These are phyloP conservation scores for Artemisia annua DNA, from an alignment of 129 eudicot genomes.

Conservation along the genomic window DNA sequence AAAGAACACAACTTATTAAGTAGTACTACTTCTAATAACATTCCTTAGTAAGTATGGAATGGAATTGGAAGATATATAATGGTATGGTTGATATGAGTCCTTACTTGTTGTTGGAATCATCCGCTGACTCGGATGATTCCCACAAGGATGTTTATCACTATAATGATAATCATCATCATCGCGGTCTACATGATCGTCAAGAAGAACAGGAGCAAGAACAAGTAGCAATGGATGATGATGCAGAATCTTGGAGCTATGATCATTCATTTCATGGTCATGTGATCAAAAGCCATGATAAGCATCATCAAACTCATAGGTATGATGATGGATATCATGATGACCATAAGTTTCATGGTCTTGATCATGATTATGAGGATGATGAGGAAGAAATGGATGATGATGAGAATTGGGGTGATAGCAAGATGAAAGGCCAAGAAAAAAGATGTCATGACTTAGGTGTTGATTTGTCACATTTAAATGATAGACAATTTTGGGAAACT, in stretches of 20 bases:
- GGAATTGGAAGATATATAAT: slow-evolving; percentile 32
- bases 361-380: neutral
- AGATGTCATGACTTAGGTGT: slow-evolving; percentile 24
- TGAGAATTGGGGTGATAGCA: slow-evolving; percentile 34
- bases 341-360: neutral
- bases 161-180: neutral
- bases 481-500: slow-evolving; percentile 36
- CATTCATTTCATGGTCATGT: slow-evolving; percentile 25
- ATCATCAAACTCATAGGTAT: slow-evolving; percentile 23
- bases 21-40: too few relatives aligned
- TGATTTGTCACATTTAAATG: slow-evolving; percentile 34
- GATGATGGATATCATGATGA: slow-evolving; percentile 1
- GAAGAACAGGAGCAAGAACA: neutral
- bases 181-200: too few relatives aligned
- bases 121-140: slow-evolving; percentile 41
- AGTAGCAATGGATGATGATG: slow-evolving; percentile 32
- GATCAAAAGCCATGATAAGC: neutral
- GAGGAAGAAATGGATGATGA: slow-evolving; percentile 21
- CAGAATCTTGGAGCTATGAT: slow-evolving; percentile 34
- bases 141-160: slow-evolving; percentile 5
- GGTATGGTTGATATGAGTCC: slow-evolving; percentile 33
- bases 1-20: slow-evolving; percentile 23
- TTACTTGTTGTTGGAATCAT: slow-evolving; percentile 31
- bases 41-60: slow-evolving; percentile 23
- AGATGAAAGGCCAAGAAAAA: slow-evolving; percentile 30